A percentile compares a stretch with the other conserved stretches of the same genome.
These are phyloP conservation scores for Tricholoma saponaceum DNA, from an alignment of 768 basidiomycete species.

Conservation along the genomic window DNA sequence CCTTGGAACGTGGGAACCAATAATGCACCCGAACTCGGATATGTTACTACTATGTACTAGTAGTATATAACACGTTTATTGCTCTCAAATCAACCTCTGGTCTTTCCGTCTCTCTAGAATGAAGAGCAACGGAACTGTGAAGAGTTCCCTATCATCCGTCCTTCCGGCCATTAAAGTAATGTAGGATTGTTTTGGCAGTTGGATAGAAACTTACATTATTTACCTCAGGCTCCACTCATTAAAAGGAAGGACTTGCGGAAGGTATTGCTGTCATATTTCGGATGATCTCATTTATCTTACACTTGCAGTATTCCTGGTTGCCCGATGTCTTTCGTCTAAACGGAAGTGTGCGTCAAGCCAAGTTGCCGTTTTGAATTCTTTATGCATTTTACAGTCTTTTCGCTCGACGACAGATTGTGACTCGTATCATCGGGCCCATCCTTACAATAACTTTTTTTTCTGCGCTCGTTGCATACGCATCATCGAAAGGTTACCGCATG, in stretches of 20 bases:
- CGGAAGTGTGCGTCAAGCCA: conserved; percentile 61
- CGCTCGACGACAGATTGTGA: conserved; percentile 50
- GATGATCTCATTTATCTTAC: background rate
- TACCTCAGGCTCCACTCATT: conserved; percentile 35
- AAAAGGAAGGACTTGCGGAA: conserved; percentile 52
- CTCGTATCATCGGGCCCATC: conserved; percentile 75
- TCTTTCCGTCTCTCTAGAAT: background rate
- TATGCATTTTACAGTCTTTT: conserved; percentile 6
- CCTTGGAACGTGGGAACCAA: no score
- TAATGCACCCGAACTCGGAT: no score
- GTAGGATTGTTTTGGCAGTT: background rate
- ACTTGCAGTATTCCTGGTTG: conserved; percentile 75
- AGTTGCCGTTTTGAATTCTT: background rate
- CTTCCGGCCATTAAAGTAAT: conserved; percentile 25
- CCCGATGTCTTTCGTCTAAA: conserved; percentile 83
- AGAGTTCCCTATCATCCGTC: conserved; percentile 25
- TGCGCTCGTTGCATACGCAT: conserved; percentile 52
- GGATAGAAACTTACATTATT: background rate
- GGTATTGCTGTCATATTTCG: conserved; percentile 21
- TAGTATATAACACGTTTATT: no score
- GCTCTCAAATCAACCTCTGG: background rate
- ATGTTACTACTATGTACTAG: no score
- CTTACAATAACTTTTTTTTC: conserved; percentile 80
- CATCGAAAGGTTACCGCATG: conserved; percentile 52
- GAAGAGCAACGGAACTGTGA: conserved; percentile 20